Evolutionary conservation across 345 rosid species (phyloP), one percentile per base, ranked within the genome.

Genomic region (Linum trigynum): DNA sequence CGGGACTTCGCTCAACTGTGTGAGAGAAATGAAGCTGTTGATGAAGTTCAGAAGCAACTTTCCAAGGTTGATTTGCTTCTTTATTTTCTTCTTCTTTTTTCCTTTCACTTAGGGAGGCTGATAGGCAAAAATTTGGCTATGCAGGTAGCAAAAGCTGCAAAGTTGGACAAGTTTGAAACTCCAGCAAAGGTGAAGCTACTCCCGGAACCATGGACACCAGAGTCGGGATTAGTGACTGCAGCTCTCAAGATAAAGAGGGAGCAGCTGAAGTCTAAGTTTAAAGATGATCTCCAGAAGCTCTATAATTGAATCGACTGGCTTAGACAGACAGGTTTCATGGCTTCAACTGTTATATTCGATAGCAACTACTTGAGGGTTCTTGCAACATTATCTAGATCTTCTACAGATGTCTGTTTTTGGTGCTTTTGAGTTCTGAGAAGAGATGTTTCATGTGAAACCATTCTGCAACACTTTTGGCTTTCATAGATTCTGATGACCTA

Each of bases 191-290:
- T 92, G 38, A 92, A 81, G 77, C 65, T 89, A 81, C 6, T 92
- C 32, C 69, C 91, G 0, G 92, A 89, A 23, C 84, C 84, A 15
- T 89, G 95, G 98, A 87, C 96, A 58, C 98, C 96, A 0, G 88
- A 90, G 65, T 80, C 88, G 0, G 94, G 95, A 14, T 66, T 90
- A 57, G 95, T 85, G 42, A 90, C 88, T 3, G 88, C 84, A 38
- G 91, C 97, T 23, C 74, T 90, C 48, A 85, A 90, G 79, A 79
- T 87, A 62, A 87, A 80, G 80, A 83, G 92, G 71, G 92, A 90
- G 65, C 96, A 80, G 56, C 48, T 89, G 14, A 91, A 81, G 75
- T 39, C 83, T 38, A 84, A 72, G 72, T 91, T 75, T 67, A 87
- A 82, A 71, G 87, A 87, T 15, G 90, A 84, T 41, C 95, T 89